Conservation (phyloP, 345 rosid species). For the Excoecaria cochinchinensis region DNA sequence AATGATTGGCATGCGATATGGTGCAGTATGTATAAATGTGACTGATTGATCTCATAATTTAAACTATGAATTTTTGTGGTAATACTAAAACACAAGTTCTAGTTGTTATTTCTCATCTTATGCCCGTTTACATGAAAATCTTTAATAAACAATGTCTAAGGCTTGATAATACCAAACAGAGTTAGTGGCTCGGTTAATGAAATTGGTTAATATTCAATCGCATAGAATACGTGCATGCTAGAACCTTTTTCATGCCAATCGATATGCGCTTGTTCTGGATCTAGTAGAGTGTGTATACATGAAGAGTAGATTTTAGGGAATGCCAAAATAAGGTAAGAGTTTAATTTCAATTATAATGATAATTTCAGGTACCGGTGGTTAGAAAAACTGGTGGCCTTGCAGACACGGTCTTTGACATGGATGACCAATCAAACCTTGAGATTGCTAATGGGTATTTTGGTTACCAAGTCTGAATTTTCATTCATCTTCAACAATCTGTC, state of each 20-base stretch:
- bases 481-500: neutral
- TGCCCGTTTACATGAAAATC: neutral
- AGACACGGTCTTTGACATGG: slow-evolving; percentile 57
- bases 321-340: slow-evolving; percentile 1
- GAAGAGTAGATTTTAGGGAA: neutral
- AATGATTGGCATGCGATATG: slow-evolving; percentile 64
- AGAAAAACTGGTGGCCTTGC: slow-evolving; percentile 68
- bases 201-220: neutral
- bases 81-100: neutral
- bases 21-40: slow-evolving; percentile 47
- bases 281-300: neutral
- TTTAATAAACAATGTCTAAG: neutral
- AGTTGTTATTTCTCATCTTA: neutral
- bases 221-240: neutral
- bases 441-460: slow-evolving; percentile 51
- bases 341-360: slow-evolving; percentile 8
- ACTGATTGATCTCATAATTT: neutral
- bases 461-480: neutral
- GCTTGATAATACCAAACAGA: neutral
- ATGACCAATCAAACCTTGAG: slow-evolving; percentile 37
- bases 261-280: neutral
- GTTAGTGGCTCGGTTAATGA: neutral
- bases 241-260: neutral
- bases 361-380: slow-evolving; percentile 51
- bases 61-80: neutral